Evolutionary conservation across 805 yeast species (phyloP), one percentile per base, ranked within the genome.

Genomic region (Isabelozyma pseudorhagii): DNA sequence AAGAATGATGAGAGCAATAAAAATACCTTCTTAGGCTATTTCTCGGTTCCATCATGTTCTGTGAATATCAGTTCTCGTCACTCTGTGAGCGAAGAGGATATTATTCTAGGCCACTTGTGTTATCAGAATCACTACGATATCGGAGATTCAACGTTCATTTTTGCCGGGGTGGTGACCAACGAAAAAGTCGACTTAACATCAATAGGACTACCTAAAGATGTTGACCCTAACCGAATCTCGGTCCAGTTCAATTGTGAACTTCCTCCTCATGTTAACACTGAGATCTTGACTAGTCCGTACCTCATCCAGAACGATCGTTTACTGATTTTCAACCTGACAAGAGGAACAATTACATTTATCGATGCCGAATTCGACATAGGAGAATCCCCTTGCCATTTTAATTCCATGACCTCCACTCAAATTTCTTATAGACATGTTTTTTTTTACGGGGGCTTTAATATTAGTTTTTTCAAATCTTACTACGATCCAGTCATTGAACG

Each of bases 391-490:
- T 78, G 80, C 3, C 77, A 84, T 3, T 57, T 85, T 15, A 59
- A 79, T 42, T 76, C 81, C 48, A 67, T 82, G 61, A 58, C 74
- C 5, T 74, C 79, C 14, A 71, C 81, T 8, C 72, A 67, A 48
- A 67, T 87, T 4, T 79, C 87, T 4, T 70, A 75, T n/a, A 66
- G 81, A 38, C 84, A 84, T 56, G 72, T 82, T 13, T 75, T 85
- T 54, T 76, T 78, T 50, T 85, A 80, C 59, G 96, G 93, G n/a
- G 96, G 94, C 0, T 80, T 85, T 60, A 79, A 78, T 47, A 49
- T 73, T 17, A 51, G 54, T 21, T 57, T 58, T 14, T 62, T 58
- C 10, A 55, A 64, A 1, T 66, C 63, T 7, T 48, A 49, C 1
- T 62, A 67, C 49, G 49, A 56, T 6, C 57, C 58, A 5, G 55